Base-by-base conservation (phyloP, 164 flowering plant genomes). In the Paratinospora sagittata region DNA sequence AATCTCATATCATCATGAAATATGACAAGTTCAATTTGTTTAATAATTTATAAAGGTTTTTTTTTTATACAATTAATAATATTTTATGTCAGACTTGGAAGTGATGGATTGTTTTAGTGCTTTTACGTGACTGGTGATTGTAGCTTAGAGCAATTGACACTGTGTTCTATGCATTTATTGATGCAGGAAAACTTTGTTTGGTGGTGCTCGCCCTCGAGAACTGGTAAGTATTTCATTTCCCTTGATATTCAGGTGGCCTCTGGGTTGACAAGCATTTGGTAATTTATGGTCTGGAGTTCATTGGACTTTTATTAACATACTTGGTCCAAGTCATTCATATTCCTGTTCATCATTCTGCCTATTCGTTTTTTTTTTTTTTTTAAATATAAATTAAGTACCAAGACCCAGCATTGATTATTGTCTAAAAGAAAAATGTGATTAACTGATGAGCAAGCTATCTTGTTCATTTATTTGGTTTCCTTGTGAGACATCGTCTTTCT, bases 181-280 rank as follows among this genome's bases (percentile, higher is more conserved):
- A 10, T 89, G 78, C 84, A 95, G 97, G 87, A 84, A 77, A 63
- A 24, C 85, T 27, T 76, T 95, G 74, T 92, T 92, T 79, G 97
- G 98, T 68, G 97, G 90, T 76, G 99, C 97, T 70, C 96, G 99
- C 7, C 99, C 99, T 19, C 87, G 98, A 30, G 99, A 95, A 81
- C 60, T 87, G 87, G 99, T 95, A 75, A 76, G 90, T 23, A 55
- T n/a, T 21, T 21, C 21, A 23, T 55, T 43, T 55, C 61, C 61
- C 19, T 55, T 21, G 24, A n/a, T 19, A 55, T 55, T 21, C 61
- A 19, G 61, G 61, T 55, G n/a, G 8, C 61, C 21, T 17, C 21
- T 55, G 21, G n/a, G 24, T 17, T 55, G 24, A n/a, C 24, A 19
- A 55, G 0, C 23, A n/a, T n/a, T 55, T 55, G 9, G 26, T 21